Base-by-base conservation (phyloP, 2,329 filamentous ascomycete species). In the Pseudocercospora macadamiae region DNA sequence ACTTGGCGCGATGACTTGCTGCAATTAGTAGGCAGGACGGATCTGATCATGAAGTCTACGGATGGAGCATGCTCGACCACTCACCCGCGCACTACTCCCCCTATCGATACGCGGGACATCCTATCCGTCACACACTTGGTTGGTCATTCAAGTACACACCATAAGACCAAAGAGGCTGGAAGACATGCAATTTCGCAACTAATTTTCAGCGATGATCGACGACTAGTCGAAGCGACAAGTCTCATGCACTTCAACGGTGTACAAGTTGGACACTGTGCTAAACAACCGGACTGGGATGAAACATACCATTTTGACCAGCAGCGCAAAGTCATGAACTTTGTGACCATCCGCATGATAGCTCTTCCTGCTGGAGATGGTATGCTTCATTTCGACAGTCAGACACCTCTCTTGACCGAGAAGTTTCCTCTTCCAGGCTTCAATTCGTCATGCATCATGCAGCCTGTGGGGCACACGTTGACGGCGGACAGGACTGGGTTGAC, bases 341-440 rank as follows among this genome's bases (percentile, higher is more conserved):
- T 97, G 34, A 95, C 93, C 37, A 85, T 89, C 45, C 87, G 95
- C 59, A 97, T 93, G 12, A 82, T 97, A 59, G 93, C 95, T 1
- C 89, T 97, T 54, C 91, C 95, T 1, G 84, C 91, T 4, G 96
- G 96, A 1, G 87, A 93, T 62, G 93, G 89, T 1, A 86, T 99
- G 75, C 80, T 97, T 55, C 90, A 93, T 72, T 99, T 91, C 74
- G 90, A 91, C 66, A 86, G 93, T 55, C 89, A 93, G 32, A 89
- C 90, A 58, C 96, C 96, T 9, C 80, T 99, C 14, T 80, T 97
- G 51, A 99, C 95, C 0, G 95, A 99, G 72, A 96, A 93, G 70
- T 91, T 96, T 67, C 87, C 89, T 12, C 89, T 97, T 44, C 85
- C 89, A 49, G 93, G 93, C 0, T 99, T 99, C 77, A 96, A 93